These are phyloP conservation scores for Phytophthora sojae DNA, from an alignment of 352 stramenopile genomes.

Conservation along the genomic window DNA sequence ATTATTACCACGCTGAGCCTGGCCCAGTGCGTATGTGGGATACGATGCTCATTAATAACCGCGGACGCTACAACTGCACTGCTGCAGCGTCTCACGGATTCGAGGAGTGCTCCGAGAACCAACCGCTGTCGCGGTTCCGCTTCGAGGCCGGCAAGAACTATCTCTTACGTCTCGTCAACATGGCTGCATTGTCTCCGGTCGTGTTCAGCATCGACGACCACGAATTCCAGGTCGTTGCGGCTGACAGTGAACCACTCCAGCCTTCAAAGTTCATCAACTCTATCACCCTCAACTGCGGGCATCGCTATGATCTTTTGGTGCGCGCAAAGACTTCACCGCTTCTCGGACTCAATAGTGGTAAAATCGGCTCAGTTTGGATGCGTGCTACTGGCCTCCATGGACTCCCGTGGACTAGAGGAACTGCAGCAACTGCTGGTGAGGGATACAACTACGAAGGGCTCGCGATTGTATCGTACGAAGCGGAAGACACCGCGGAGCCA, in stretches of 20 bases:
- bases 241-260: slow-evolving; percentile 26
- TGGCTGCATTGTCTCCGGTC: slow-evolving; percentile 24
- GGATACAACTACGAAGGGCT: slow-evolving; percentile 37
- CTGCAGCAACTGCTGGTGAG: background rate
- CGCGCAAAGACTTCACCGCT: slow-evolving; percentile 9
- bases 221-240: slow-evolving; percentile 34
- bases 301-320: slow-evolving; percentile 38
- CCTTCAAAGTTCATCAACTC: slow-evolving; percentile 19
- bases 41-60: slow-evolving; percentile 29
- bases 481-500: background rate
- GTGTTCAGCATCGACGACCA: slow-evolving; percentile 43
- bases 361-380: slow-evolving; percentile 30
- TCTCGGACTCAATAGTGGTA: background rate
- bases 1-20: slow-evolving; percentile 23
- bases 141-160: background rate
- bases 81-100: background rate
- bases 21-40: slow-evolving; percentile 11
- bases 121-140: background rate
- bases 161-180: background rate
- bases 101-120: background rate
- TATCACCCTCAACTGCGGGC: slow-evolving; percentile 26
- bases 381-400: slow-evolving; percentile 16
- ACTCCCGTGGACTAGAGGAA: slow-evolving; percentile 13
- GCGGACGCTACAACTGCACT: slow-evolving; percentile 18
- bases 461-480: slow-evolving; percentile 27